Percentiles rank a stretch among this genome's conserved stretches.
Evolutionary conservation across 345 rosid species (phyloP).

Genomic region (Aurinia saxatilis): DNA sequence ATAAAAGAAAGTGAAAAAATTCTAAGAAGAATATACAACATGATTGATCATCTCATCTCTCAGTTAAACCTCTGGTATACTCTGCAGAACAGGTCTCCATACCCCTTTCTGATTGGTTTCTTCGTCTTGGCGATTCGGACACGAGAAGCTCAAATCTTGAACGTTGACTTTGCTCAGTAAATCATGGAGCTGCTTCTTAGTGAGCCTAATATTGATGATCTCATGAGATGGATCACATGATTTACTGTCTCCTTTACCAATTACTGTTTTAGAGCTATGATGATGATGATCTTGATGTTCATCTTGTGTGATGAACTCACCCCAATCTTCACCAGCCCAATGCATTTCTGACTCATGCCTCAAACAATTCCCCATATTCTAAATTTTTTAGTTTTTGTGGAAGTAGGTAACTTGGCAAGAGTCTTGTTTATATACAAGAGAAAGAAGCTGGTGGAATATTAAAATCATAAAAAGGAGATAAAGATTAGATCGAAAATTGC

Average conservation of each 20-base stretch:
- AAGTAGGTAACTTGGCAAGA: neutral
- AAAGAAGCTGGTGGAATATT: conserved; percentile 22
- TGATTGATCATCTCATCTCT: neutral
- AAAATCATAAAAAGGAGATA: conserved; percentile 3
- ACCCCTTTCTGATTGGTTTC: conserved; percentile 23
- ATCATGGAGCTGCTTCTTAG: conserved; percentile 60
- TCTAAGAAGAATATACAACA: conserved; percentile 13
- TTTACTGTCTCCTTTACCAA: neutral
- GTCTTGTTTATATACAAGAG: conserved; percentile 13
- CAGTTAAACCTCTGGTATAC: conserved; percentile 66
- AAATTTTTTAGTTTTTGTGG: neutral
- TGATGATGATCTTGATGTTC: neutral
- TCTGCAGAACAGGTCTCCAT: conserved; percentile 67
- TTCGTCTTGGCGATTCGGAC: too few species aligned
- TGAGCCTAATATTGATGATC: conserved; percentile 73
- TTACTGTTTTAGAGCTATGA: neutral
- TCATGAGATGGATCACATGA: conserved; percentile 23
- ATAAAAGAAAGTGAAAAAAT: conserved; percentile 1
- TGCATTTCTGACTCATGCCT: conserved; percentile 31
- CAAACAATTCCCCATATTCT: conserved; percentile 30
- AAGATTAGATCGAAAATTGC: neutral
- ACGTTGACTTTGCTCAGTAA: conserved; percentile 33
- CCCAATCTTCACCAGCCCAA: conserved; percentile 37
- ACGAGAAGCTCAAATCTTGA: conserved; percentile 38
- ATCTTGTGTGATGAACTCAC: conserved; percentile 10